Evolutionary conservation across 169 alveolate genomes (phyloP).

Genomic region (Plasmodium falciparum): DNA sequence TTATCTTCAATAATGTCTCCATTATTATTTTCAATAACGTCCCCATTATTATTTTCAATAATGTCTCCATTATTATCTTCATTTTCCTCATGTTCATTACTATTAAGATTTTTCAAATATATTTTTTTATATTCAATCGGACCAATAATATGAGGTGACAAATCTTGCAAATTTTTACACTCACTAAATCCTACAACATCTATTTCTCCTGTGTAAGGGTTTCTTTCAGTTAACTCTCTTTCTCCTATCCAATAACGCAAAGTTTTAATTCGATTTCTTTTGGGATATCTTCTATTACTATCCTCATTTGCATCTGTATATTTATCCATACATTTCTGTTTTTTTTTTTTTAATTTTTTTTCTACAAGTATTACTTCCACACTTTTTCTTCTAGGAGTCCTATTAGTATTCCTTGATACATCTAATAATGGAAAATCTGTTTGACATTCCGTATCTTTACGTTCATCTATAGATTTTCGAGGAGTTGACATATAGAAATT

Average conservation of each 20-base stretch:
- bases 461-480: conserved; percentile 12
- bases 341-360: conserved; percentile 31
- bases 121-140: conserved; percentile 44
- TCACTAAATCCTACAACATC: conserved; percentile 72
- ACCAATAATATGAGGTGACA: conserved; percentile 67
- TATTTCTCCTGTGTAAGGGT: conserved; percentile 70
- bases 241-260: conserved; percentile 71
- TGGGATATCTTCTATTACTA: conserved; percentile 42
- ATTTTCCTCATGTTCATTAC: conserved; percentile 4
- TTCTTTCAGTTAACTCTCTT: conserved; percentile 55
- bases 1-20: neutral
- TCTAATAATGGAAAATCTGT: conserved; percentile 33
- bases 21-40: neutral
- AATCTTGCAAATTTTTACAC: conserved; percentile 35
- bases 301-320: neutral
- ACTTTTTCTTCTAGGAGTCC: conserved; percentile 69
- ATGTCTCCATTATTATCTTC: neutral
- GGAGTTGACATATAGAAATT: neutral
- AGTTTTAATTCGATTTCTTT: conserved; percentile 59
- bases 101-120: conserved; percentile 16
- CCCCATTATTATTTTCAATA: neutral
- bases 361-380: conserved; percentile 56
- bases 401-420: conserved; percentile 43
- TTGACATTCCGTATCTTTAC: conserved; percentile 56
- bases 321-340: conserved; percentile 12